Base-by-base conservation (phyloP, 2,329 filamentous ascomycete species). In the Epichloe glyceriae region DNA sequence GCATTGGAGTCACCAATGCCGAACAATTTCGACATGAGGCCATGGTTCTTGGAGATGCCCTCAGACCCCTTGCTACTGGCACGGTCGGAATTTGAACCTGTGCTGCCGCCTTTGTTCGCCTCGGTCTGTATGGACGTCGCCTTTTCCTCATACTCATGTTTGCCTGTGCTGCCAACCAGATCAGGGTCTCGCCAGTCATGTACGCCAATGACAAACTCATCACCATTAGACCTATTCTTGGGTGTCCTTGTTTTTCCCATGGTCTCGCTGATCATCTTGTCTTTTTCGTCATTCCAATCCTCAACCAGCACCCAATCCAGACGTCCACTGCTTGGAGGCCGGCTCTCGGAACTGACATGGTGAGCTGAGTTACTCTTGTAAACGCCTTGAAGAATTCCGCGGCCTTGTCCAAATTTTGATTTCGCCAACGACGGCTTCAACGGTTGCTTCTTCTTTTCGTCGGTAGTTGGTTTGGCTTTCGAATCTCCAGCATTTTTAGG, bases 131-230 rank as follows among this genome's bases (percentile, higher is more conserved):
- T 41, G 6, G 35, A 30, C 3, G 49, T 5, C 4, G 35, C 11
- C 47, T 43, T 49, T 37, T 57, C 49, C 17, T 50, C 48, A 11
- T 46, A 14, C 20, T 19, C 47, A 35, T 57, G 41, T 30, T 46
- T 44, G 10, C 34, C 30, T 5, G 33, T 17, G 47, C 54, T 34
- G 57, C 53, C 58, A 20, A 61, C 55, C 47, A 61, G 52, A 30
- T 88, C 86, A 5, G 86, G 84, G 63, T 93, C 87, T 57, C 86
- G 78, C 87, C 87, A 91, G 62, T 93, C 87, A 57, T 93, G 85
- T 12, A 89, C 81, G n/a, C 86, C 87, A 59, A 91, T 90, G 43
- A 86, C 76, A 62, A 90, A 91, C 51, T 76, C 79, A 62, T 45
- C 71, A 65, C 52, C 37, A 11, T 47, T 37, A 15, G 52, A 6